phyloP scores from a whole-genome alignment of 2,329 filamentous ascomycete species.

The Peltaster fructicola region DNA sequence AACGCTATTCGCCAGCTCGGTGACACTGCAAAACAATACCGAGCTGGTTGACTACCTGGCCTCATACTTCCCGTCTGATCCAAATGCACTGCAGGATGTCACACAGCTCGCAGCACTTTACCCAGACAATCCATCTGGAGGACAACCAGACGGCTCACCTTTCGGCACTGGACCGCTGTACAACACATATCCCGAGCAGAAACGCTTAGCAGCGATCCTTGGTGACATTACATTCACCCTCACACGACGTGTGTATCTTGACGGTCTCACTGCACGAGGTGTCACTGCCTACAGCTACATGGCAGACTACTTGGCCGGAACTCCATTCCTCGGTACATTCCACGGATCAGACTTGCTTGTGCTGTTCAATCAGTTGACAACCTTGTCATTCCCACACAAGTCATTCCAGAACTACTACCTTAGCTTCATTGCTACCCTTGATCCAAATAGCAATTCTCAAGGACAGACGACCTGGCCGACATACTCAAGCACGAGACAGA shows the following conservation, averaged over 20 bases:
- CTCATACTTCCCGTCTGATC: conserved; percentile 25
- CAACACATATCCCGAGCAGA: conserved; percentile 59
- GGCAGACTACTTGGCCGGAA: conserved; percentile 51
- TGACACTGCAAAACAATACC: conserved; percentile 45
- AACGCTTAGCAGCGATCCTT: conserved; percentile 55
- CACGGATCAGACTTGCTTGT: conserved; percentile 54
- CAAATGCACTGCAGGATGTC: conserved; percentile 18
- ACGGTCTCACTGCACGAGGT: conserved; percentile 32
- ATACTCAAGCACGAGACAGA: too few species aligned
- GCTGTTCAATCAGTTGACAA: conserved; percentile 30
- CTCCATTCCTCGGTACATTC: conserved; percentile 57
- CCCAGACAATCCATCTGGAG: conserved; percentile 25
- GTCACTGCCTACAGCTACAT: conserved; percentile 62
- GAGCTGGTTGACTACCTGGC: conserved; percentile 45
- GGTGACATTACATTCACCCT: conserved; percentile 63
- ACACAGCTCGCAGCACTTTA: conserved; percentile 47
- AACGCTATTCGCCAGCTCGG: conserved; percentile 54
- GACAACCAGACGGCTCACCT: conserved; percentile 45
- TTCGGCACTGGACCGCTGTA: conserved; percentile 54
- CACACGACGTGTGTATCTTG: conserved; percentile 47
- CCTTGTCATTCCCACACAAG: conserved; percentile 1
- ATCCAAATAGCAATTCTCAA: too few species aligned
- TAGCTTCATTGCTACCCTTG: conserved; percentile 1
- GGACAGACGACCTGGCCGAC: too few species aligned
- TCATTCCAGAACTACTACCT: conserved; percentile 3